Evolutionary conservation across 202 grass and related monocot species (phyloP), one percentile per base, ranked within the genome.

Genomic region (Hordeum pubiflorum): DNA sequence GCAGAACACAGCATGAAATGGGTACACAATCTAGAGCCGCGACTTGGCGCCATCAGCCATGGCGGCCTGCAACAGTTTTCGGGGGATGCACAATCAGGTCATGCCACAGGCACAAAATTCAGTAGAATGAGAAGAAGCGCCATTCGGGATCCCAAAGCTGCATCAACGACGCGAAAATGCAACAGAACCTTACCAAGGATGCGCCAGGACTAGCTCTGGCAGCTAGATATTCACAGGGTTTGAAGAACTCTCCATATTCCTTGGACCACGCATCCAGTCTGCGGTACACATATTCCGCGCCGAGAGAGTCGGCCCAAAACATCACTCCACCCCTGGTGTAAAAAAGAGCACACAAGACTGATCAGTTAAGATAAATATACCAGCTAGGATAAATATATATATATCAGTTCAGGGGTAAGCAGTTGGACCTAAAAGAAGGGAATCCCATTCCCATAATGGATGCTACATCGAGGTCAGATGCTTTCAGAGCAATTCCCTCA

Each of bases 371-470:
- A 81, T 62, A 18, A 68, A 36, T 6, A 27, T 17, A 50, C 6
- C 44, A 17, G 44, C 17, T 50, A 50, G 44, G 1, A 48, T 15
- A 46, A 15, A 26, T 29, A 29, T 29, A 48, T 48, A 48, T 48
- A 5, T 32, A 33, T 10, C 23, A 17, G 13, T 20, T 63, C 15
- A 87, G 23, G 38, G 32, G 6, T 58, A 67, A 39, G 58, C 4
- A 21, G 60, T 38, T 24, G 31, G 34, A 97, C 95, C 92, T 94
- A 57, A 93, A 94, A 80, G 92, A 82, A 70, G 95, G 95, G 77
- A 97, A 97, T 10, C 92, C 90, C 89, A 87, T 91, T 24, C 95
- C 92, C 90, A 93, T 87, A 72, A 94, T 69, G 23, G 95, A 91
- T 43, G 95, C 92, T 60, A 97, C 76, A 81, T 97, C 95, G 2